A percentile compares a stretch with the other conserved stretches of the same genome.
These are phyloP conservation scores for Nannochloropsis oceanica DNA, from an alignment of 108 stramenopile species.

Conservation along the genomic window DNA sequence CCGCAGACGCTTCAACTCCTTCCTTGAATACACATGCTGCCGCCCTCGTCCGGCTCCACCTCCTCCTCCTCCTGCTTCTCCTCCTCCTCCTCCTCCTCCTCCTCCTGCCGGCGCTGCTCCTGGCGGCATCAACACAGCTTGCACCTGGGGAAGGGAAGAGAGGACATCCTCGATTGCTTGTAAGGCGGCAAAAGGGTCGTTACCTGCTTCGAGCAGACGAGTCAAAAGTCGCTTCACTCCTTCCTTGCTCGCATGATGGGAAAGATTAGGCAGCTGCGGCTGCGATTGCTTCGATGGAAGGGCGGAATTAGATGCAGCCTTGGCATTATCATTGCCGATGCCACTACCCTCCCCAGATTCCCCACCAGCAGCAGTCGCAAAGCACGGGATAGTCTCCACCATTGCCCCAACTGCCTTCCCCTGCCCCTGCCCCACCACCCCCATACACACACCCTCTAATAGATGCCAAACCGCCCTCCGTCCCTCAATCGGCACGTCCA, in stretches of 20 bases:
- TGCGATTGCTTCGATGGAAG: background rate
- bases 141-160: background rate
- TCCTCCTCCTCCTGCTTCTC: background rate
- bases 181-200: background rate
- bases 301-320: background rate
- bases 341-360: background rate
- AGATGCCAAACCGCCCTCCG: background rate
- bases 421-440: background rate
- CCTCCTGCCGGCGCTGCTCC: background rate
- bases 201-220: background rate
- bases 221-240: background rate
- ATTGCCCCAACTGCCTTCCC: background rate
- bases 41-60: too few relatives aligned
- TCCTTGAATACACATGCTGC: background rate
- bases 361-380: background rate
- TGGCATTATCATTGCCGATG: background rate
- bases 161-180: background rate
- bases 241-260: background rate
- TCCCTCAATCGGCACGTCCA: background rate
- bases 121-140: background rate
- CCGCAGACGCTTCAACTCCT: background rate
- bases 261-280: background rate
- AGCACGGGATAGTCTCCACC: background rate
- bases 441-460: background rate
- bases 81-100: background rate